phyloP scores from a whole-genome alignment of 345 rosid genomes.

The Lepidium africanum region DNA sequence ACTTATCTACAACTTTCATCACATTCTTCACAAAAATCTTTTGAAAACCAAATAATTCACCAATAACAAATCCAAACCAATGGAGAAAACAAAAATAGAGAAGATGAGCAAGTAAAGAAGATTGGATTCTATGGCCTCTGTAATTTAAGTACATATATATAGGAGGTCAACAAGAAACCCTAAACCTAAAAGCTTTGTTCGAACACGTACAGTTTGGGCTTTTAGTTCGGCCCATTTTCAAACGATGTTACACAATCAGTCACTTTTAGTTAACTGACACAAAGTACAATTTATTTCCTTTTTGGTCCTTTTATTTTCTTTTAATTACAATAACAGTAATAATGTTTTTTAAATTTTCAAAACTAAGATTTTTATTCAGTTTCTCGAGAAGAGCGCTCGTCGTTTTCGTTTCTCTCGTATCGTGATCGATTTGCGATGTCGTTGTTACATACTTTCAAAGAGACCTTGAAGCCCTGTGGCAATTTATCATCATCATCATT shows the following conservation, averaged over 20 bases:
- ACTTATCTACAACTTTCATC: constrained; percentile 29
- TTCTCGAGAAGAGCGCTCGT: too few relatives aligned
- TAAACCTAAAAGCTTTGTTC: constrained; percentile 7
- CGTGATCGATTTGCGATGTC: constrained; percentile 34
- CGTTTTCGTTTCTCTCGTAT: background rate
- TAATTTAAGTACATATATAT: background rate
- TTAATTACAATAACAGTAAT: background rate
- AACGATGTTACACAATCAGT: background rate
- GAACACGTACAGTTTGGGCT: background rate
- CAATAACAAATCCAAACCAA: background rate
- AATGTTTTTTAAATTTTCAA: background rate
- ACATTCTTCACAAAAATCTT: background rate
- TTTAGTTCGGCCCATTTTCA: background rate
- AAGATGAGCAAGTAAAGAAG: background rate
- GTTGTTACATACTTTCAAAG: constrained; percentile 47
- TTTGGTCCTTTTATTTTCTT: background rate
- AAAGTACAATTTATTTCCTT: background rate
- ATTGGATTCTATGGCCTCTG: too few relatives aligned
- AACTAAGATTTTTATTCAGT: too few relatives aligned
- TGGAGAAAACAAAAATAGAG: background rate
- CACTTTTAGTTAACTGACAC: background rate
- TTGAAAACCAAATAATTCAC: background rate
- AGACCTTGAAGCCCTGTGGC: constrained; percentile 66
- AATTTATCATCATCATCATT: constrained; percentile 20
- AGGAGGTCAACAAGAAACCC: constrained; percentile 2